A percentile compares a stretch with the other conserved stretches of the same genome.
These are phyloP conservation scores for Acacia acuminata DNA, from an alignment of 306 rosid species.

Conservation along the genomic window DNA sequence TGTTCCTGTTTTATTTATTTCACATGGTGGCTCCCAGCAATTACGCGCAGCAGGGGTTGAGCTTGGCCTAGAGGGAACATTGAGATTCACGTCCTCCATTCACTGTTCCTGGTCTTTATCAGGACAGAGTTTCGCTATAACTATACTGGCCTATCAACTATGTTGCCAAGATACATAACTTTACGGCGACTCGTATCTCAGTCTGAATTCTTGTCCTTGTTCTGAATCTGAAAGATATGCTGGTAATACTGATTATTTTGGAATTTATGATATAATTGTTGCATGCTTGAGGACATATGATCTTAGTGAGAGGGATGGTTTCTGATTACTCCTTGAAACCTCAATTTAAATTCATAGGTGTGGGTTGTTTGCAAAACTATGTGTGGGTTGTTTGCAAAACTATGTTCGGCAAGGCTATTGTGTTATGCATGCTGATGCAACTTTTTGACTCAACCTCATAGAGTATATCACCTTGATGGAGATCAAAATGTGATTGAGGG, in stretches of 20 bases:
- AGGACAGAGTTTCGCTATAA: neutral
- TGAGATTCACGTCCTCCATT: neutral
- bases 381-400: neutral
- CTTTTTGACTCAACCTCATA: neutral
- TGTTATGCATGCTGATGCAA: neutral
- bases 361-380: neutral
- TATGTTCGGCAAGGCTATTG: neutral
- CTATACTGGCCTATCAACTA: neutral
- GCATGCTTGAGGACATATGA: neutral
- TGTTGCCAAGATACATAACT: neutral
- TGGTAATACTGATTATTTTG: too few species aligned
- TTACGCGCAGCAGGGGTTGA: neutral
- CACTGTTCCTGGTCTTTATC: neutral
- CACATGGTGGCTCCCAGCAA: neutral
- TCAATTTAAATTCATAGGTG: too few species aligned
- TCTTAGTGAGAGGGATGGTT: too few species aligned
- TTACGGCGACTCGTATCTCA: neutral
- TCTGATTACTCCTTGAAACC: too few species aligned
- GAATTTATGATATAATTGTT: too few species aligned
- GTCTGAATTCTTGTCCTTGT: neutral
- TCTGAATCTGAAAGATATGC: too few species aligned
- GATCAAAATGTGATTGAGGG: neutral
- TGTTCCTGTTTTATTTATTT: neutral
- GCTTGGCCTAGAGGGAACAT: neutral
- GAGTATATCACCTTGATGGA: neutral